Conservation (phyloP, 176 grass and related monocot genomes). For the Melocanna baccifera region DNA sequence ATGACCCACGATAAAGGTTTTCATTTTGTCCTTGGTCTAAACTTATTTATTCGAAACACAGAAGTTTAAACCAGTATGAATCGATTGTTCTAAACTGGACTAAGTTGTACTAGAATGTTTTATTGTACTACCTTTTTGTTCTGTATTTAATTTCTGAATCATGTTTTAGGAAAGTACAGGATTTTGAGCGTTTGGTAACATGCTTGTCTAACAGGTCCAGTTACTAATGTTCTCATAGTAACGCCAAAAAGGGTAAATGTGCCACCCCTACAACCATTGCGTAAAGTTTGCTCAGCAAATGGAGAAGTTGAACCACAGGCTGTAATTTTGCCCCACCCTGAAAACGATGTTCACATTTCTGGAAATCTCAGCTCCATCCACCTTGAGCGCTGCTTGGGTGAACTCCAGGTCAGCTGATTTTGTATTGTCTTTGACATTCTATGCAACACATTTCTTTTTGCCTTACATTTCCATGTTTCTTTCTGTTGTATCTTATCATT, state of each 20-base stretch:
- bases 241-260: constrained; percentile 36
- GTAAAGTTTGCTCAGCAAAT: constrained; percentile 48
- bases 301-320: constrained; percentile 34
- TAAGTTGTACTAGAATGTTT: not conserved
- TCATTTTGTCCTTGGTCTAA: not conserved
- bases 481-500: constrained; percentile 12
- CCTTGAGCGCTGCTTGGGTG: constrained; percentile 30
- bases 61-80: not conserved
- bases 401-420: constrained; percentile 48
- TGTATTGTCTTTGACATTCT: not conserved
- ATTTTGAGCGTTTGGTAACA: not conserved
- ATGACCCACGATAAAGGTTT: not conserved
- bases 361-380: constrained; percentile 38
- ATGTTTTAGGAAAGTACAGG: not conserved
- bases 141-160: constrained; percentile 5
- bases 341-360: constrained; percentile 27
- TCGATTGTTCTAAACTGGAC: not conserved
- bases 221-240: constrained; percentile 65
- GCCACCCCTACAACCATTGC: constrained; percentile 41
- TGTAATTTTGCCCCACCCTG: constrained; percentile 36
- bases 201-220: constrained; percentile 40
- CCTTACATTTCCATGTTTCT: not conserved
- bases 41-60: not conserved
- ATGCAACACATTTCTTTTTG: not conserved
- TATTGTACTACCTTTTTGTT: not conserved